These are phyloP conservation scores for Ascoidea tarda DNA, from an alignment of 805 yeast species.

Conservation along the genomic window DNA sequence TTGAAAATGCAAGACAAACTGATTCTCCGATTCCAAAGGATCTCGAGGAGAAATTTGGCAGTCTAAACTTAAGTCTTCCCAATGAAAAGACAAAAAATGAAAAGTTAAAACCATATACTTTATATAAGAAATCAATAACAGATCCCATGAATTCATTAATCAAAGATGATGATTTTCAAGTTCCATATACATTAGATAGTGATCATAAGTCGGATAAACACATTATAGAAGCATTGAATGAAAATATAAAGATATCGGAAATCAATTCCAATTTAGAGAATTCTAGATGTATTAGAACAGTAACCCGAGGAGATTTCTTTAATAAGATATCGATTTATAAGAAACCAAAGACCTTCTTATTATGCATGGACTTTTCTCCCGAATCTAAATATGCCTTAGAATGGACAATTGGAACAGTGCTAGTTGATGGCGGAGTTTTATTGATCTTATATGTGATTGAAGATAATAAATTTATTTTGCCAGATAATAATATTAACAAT, in stretches of 20 bases:
- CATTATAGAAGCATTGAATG: slow-evolving; percentile 36
- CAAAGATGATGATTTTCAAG: slow-evolving; percentile 15
- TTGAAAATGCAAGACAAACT: slow-evolving; percentile 20
- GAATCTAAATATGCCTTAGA: slow-evolving; percentile 77
- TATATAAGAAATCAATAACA: slow-evolving; percentile 38
- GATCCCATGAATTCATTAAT: slow-evolving; percentile 26
- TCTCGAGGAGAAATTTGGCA: slow-evolving; percentile 27
- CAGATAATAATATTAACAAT: slow-evolving; percentile 5
- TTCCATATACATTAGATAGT: slow-evolving; percentile 48
- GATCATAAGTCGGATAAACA: slow-evolving; percentile 46
- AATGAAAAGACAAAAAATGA: slow-evolving; percentile 35
- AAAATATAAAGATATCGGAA: slow-evolving; percentile 34
- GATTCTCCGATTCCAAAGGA: slow-evolving; percentile 16
- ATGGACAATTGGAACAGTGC: slow-evolving; percentile 77
- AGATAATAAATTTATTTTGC: slow-evolving; percentile 3
- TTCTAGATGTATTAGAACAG: slow-evolving; percentile 41
- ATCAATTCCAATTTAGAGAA: slow-evolving; percentile 35
- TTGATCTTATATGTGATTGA: slow-evolving; percentile 34
- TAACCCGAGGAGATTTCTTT: slow-evolving; percentile 46
- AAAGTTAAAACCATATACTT: slow-evolving; percentile 40
- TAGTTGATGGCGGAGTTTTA: slow-evolving; percentile 71
- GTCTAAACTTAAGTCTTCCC: slow-evolving; percentile 27
- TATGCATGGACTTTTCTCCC: slow-evolving; percentile 72
- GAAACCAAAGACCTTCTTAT: slow-evolving; percentile 45
- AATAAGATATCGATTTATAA: slow-evolving; percentile 19